phyloP scores from a whole-genome alignment of 169 alveolate species.

The Cystoisospora suis region DNA sequence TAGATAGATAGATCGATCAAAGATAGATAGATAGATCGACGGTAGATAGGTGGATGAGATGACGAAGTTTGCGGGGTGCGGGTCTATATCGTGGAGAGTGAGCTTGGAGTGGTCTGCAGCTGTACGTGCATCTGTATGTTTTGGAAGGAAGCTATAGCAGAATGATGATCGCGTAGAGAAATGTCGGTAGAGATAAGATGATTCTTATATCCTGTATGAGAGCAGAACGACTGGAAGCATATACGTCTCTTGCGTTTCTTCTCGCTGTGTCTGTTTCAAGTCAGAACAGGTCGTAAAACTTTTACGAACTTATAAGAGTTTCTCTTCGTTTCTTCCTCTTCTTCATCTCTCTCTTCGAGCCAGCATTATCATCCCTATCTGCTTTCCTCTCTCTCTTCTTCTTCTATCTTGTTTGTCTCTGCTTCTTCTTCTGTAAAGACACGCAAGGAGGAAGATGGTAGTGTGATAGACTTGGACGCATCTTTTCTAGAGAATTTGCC shows the following conservation, averaged over 20 bases:
- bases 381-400: background rate
- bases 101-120: no score
- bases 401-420: background rate
- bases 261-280: background rate
- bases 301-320: background rate
- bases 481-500: background rate
- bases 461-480: background rate
- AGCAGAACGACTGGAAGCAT: background rate
- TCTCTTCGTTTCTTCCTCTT: background rate
- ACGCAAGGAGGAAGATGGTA: background rate
- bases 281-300: background rate
- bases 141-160: no score
- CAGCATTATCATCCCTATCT: background rate
- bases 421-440: background rate
- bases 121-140: no score
- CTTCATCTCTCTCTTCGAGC: background rate
- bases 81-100: no score
- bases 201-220: background rate
- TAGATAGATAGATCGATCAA: no score
- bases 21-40: no score
- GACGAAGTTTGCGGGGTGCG: no score
- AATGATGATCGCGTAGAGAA: no score
- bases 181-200: no score
- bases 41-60: no score
- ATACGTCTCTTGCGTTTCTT: background rate